phyloP scores from a whole-genome alignment of 306 rosid species.

The Carpinus viminea region DNA sequence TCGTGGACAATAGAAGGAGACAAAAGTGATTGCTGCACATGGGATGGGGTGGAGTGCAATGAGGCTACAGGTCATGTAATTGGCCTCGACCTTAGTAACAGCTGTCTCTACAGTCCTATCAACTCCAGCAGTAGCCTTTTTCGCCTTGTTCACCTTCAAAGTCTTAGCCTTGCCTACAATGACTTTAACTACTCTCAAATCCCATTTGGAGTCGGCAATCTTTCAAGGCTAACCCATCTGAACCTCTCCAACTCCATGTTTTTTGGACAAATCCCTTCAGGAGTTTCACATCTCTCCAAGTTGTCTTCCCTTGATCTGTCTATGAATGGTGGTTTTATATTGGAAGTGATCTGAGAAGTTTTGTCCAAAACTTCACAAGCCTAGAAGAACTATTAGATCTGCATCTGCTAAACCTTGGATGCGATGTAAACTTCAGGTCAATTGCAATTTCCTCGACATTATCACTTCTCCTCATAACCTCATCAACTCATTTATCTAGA shows the following conservation, averaged over 20 bases:
- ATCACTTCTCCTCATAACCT: too few species aligned
- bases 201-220: too few species aligned
- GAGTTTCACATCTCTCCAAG: neutral
- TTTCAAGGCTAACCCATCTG: too few species aligned
- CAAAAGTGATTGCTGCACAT: neutral
- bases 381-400: too few species aligned
- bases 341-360: neutral
- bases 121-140: neutral
- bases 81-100: neutral
- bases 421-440: too few species aligned
- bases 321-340: too few species aligned
- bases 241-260: too few species aligned
- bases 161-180: neutral
- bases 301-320: neutral
- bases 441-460: too few species aligned
- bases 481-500: too few species aligned
- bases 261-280: too few species aligned
- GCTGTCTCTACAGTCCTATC: neutral
- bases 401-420: too few species aligned
- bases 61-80: neutral
- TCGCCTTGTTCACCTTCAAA: neutral
- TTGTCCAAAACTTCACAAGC: neutral
- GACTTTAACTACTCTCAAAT: neutral
- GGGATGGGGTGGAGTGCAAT: neutral
- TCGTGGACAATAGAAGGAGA: neutral